Evolutionary conservation across 2,329 filamentous ascomycete species (phyloP).

Genomic region (Fusarium mangiferae): DNA sequence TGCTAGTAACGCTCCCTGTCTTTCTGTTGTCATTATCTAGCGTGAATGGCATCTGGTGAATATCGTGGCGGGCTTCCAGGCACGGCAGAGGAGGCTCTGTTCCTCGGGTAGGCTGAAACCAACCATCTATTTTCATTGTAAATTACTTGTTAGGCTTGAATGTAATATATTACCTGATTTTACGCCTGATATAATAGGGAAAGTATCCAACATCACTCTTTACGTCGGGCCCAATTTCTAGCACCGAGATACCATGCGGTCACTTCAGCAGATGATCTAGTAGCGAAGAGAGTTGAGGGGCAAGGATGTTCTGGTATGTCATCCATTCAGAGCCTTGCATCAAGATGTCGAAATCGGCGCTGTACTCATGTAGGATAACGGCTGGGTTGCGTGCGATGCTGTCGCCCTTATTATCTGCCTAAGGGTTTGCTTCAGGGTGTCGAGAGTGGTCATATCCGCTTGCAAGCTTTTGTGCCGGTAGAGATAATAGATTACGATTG

Average conservation of each 20-base stretch:
- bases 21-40: constrained; percentile 2
- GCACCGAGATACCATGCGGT: too few species aligned
- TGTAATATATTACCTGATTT: constrained; percentile 62
- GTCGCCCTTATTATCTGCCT: neutral
- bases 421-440: neutral
- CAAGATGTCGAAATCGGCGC: neutral
- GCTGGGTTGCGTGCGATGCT: neutral
- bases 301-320: neutral
- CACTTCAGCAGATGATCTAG: neutral
- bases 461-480: accelerated
- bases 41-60: constrained; percentile 55
- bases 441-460: neutral
- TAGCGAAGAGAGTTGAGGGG: neutral
- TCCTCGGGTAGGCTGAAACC: constrained; percentile 48
- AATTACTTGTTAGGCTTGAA: constrained; percentile 65
- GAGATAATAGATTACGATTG: neutral
- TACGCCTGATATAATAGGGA: constrained; percentile 53
- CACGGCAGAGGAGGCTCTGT: constrained; percentile 50
- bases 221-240: constrained; percentile 70
- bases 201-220: constrained; percentile 63
- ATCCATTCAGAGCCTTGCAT: neutral
- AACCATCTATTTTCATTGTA: constrained; percentile 56
- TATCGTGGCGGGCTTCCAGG: constrained; percentile 52
- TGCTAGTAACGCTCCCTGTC: constrained; percentile 37
- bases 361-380: neutral